Evolutionary conservation across 2,329 filamentous ascomycete genomes (phyloP).

Genomic region (Mariannaea elegans): DNA sequence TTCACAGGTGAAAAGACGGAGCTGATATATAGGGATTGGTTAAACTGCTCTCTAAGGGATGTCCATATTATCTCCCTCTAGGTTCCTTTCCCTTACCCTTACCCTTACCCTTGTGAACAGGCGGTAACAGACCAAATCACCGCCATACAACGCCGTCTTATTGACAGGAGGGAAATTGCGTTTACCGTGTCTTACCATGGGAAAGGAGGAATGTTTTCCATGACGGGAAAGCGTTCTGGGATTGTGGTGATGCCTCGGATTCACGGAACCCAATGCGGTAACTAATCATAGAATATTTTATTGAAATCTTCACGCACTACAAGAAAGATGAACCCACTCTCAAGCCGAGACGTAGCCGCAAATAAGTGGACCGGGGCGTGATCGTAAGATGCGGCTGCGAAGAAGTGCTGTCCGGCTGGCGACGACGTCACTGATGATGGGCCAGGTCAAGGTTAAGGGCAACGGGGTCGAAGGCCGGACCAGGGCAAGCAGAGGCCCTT

Average conservation of each 20-base stretch:
- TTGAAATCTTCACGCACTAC: slow-evolving; percentile 10
- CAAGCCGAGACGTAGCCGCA: slow-evolving; percentile 22
- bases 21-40: too few relatives aligned
- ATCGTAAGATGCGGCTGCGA: slow-evolving; percentile 30
- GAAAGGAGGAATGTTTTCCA: not conserved
- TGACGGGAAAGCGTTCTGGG: slow-evolving; percentile 10
- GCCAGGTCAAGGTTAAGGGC: slow-evolving; percentile 6
- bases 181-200: slow-evolving; percentile 3
- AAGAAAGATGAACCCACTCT: slow-evolving; percentile 24
- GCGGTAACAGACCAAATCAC: too few relatives aligned
- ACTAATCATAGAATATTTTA: slow-evolving; percentile 19
- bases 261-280: not conserved
- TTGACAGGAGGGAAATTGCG: slow-evolving; percentile 19
- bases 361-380: slow-evolving; percentile 22
- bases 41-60: too few relatives aligned
- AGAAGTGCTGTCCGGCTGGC: slow-evolving; percentile 8
- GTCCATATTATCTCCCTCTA: too few relatives aligned
- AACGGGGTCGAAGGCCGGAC: slow-evolving; percentile 11
- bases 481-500: slow-evolving; percentile 19
- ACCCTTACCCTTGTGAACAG: too few relatives aligned
- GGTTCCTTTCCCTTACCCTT: too few relatives aligned
- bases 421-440: slow-evolving; percentile 32
- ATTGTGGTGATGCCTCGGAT: slow-evolving; percentile 8
- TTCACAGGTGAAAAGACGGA: too few relatives aligned
- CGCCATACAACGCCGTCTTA: too few relatives aligned